A percentile compares a stretch with the other conserved stretches of the same genome.
Evolutionary conservation across 2,329 filamentous ascomycete genomes (phyloP).

Genomic region (Pseudogymnoascus sp.): DNA sequence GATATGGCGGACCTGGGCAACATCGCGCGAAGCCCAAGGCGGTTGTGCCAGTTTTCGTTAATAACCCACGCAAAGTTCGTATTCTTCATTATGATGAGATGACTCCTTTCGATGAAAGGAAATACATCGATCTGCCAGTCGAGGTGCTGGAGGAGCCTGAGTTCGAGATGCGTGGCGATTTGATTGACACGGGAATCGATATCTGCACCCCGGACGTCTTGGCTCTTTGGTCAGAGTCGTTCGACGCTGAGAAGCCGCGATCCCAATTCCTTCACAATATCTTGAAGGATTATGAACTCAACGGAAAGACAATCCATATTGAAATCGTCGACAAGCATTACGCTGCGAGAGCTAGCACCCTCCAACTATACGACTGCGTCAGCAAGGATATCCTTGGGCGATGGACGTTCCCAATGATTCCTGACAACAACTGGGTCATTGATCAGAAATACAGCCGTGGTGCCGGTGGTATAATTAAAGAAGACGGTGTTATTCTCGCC

Average conservation of each 20-base stretch:
- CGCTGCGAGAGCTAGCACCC: slow-evolving; percentile 74
- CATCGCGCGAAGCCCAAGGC: slow-evolving; percentile 74
- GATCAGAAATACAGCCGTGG: slow-evolving; percentile 69
- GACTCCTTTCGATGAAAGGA: slow-evolving; percentile 57
- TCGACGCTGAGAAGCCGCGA: slow-evolving; percentile 87
- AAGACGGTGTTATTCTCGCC: slow-evolving; percentile 68
- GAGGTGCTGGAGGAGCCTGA: slow-evolving; percentile 65
- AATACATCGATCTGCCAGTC: slow-evolving; percentile 66
- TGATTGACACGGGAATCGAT: slow-evolving; percentile 92
- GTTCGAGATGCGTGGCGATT: slow-evolving; percentile 70
- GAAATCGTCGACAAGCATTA: slow-evolving; percentile 80
- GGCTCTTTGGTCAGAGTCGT: slow-evolving; percentile 93
- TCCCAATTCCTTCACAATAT: slow-evolving; percentile 88
- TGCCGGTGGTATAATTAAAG: slow-evolving; percentile 66
- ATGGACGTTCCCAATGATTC: slow-evolving; percentile 84
- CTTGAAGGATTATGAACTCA: slow-evolving; percentile 92
- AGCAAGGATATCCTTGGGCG: slow-evolving; percentile 78
- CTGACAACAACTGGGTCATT: slow-evolving; percentile 77
- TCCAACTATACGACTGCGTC: slow-evolving; percentile 85
- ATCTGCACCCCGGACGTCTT: slow-evolving; percentile 96
- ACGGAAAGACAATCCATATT: slow-evolving; percentile 92
- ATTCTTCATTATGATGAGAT: slow-evolving; percentile 95
- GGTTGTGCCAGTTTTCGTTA: slow-evolving; percentile 74
- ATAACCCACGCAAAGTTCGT: slow-evolving; percentile 71
- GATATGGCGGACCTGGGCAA: slow-evolving; percentile 60